A percentile compares a stretch with the other conserved stretches of the same genome.
phyloP scores from a whole-genome alignment of 768 basidiomycete species.

The Cubamyces sp. region DNA sequence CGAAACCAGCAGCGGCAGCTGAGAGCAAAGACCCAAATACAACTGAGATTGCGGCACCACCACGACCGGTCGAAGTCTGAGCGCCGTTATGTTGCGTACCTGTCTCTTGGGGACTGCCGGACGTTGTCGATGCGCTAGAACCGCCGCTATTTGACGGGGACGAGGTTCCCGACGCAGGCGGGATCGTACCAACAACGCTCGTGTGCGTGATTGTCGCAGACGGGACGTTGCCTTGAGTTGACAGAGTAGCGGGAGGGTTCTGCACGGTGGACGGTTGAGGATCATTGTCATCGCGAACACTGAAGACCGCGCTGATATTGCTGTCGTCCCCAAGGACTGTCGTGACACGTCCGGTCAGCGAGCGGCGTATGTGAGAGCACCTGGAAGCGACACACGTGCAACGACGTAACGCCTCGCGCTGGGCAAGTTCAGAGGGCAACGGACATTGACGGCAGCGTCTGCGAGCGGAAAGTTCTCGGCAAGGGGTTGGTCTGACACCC shows the following conservation, averaged over 20 bases:
- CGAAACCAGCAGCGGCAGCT: no score
- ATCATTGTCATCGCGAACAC: not conserved
- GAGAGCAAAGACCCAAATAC: not conserved
- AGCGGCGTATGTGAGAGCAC: not conserved
- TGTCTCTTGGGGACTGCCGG: not conserved
- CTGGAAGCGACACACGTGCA: not conserved
- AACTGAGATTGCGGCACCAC: not conserved
- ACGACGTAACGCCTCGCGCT: not conserved
- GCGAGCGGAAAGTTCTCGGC: not conserved
- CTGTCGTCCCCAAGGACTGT: constrained; percentile 1
- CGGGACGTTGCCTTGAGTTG: not conserved
- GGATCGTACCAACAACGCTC: constrained; percentile 8
- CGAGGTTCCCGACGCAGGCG: not conserved
- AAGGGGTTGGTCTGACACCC: not conserved
- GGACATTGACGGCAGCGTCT: constrained; percentile 5
- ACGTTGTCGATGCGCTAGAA: not conserved
- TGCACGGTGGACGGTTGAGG: not conserved
- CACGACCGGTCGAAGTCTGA: not conserved
- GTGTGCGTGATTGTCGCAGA: constrained; percentile 5
- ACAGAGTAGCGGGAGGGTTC: not conserved
- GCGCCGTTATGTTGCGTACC: not conserved
- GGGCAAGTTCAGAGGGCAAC: constrained; percentile 5
- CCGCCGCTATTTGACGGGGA: not conserved
- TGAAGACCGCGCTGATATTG: not conserved
- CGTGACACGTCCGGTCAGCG: not conserved